Evolutionary conservation across 1,139 yeast genomes (phyloP), one percentile per base, ranked within the genome.

Genomic region (Nakaseomyces glabratus): DNA sequence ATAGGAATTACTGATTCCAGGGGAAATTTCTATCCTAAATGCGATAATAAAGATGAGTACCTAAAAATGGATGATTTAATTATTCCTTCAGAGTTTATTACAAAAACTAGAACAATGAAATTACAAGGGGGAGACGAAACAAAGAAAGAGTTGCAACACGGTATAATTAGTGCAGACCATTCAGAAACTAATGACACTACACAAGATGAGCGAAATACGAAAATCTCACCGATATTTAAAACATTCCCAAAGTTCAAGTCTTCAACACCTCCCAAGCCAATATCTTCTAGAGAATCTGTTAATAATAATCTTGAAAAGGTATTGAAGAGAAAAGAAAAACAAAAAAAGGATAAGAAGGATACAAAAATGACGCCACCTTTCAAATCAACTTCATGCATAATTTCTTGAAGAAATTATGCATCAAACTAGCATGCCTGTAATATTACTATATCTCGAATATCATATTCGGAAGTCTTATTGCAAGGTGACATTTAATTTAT

Each of bases 361-460:
- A 26, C 17, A 18, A 26, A 26, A 18, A 8, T 26, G 4, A 6
- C 30, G 4, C 30, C 30, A 4, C 30, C 30, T 17, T 26, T 26
- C 12, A n/a, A 26, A 11, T 26, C 20, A 11, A 17, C 30, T 7
- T 17, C 20, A 17, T 26, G 30, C 30, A 26, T 26, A 17, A 17
- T 26, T 26, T 26, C 30, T 12, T 26, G 10, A 26, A 11, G 17
- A 19, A 19, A 19, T 19, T 6, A 6, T 6, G 20, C 20, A n/a
- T n/a, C n/a, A n/a, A n/a, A n/a, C n/a, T n/a, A n/a, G n/a, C n/a
- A n/a, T n/a, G n/a, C n/a, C n/a, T n/a, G n/a, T n/a, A n/a, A n/a
- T n/a, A n/a, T n/a, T n/a, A n/a, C n/a, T n/a, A n/a, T n/a, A n/a
- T n/a, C n/a, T n/a, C n/a, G n/a, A n/a, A n/a, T n/a, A n/a, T n/a